Base-by-base conservation (phyloP, 345 rosid species). In the Pistacia atlantica region DNA sequence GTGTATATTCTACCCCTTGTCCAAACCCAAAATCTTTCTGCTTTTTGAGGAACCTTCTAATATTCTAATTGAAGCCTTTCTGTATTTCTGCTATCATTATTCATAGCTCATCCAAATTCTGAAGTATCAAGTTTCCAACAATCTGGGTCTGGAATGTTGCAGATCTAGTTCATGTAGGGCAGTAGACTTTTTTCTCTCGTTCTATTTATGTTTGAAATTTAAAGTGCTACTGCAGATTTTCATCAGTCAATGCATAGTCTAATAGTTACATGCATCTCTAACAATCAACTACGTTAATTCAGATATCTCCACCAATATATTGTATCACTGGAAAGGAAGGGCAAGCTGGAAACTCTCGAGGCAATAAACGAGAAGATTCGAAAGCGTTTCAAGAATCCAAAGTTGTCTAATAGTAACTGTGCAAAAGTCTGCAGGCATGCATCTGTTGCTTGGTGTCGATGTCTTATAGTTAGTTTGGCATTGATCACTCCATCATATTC, bases 401-500 rank as follows among this genome's bases (percentile, higher is more conserved):
- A 93, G 86, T 78, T 93, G 81, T 92, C 93, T 42, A 91, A 88
- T 81, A 83, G 88, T 77, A 86, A 86, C 60, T 90, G 96, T 63
- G 97, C 92, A 20, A 92, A 89, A 83, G 99, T 96, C 78, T 91
- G 97, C 81, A 89, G 88, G 81, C 98, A 91, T 86, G 97, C 97
- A 77, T 93, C 99, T 64, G 79, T 90, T 77, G 92, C 99, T 77
- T 96, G 98, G 99, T 89, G 97, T 74, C 87, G 97, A 79, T 86
- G 89, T 75, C 91, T 93, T 57, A 85, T 93, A 56, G 76, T 87
- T 77, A 83, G 86, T 78, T 84, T 96, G 85, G 97, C 99, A 57
- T 81, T 73, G 67, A 90, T 96, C 83, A 93, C 98, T 18, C 97
- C 93, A 1, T 67, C 84, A 49, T 85, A 79, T 75, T 78, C 84